A percentile compares a stretch with the other conserved stretches of the same genome.
These are phyloP conservation scores for Polytrichum commune DNA, from an alignment of 225 moss, liverwort and hornwort genomes.

Conservation along the genomic window DNA sequence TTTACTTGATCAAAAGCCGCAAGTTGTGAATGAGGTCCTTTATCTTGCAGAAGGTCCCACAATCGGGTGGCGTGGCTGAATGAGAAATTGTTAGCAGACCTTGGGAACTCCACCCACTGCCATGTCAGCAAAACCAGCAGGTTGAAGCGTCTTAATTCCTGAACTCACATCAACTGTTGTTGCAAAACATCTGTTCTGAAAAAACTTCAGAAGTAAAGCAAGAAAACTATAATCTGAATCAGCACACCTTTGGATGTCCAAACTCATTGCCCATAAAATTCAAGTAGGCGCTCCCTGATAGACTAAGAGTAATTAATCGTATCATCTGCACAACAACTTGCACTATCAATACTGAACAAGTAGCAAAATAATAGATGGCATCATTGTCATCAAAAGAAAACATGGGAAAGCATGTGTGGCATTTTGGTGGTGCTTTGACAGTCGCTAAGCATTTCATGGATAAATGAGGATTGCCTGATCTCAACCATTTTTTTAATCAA, in stretches of 20 bases:
- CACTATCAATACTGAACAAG: background rate
- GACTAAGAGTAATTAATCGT: slow-evolving; percentile 74
- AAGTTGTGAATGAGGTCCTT: slow-evolving; percentile 76
- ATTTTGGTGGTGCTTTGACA: no score
- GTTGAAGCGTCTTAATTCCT: background rate
- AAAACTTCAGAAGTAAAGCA: no score
- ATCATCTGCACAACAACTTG: slow-evolving; percentile 61
- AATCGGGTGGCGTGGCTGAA: slow-evolving; percentile 68
- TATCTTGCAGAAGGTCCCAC: slow-evolving; percentile 69
- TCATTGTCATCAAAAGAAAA: no score
- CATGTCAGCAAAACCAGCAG: slow-evolving; percentile 17
- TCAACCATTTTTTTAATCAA: no score
- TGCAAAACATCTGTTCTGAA: no score
- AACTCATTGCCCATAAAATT: slow-evolving; percentile 98
- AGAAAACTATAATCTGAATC: background rate
- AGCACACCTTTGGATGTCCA: slow-evolving; percentile 90
- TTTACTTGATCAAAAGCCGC: slow-evolving; percentile 86
- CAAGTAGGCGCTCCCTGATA: slow-evolving; percentile 86
- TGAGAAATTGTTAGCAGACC: slow-evolving; percentile 62
- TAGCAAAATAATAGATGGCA: background rate
- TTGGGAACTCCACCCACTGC: slow-evolving; percentile 97
- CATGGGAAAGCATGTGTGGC: no score
- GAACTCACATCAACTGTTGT: background rate
- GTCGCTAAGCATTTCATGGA: no score
- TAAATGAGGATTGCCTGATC: no score